Percentiles rank a stretch among this genome's conserved stretches.
Evolutionary conservation across 2,329 filamentous ascomycete species (phyloP).

Genomic region (Podosphaera fusca): DNA sequence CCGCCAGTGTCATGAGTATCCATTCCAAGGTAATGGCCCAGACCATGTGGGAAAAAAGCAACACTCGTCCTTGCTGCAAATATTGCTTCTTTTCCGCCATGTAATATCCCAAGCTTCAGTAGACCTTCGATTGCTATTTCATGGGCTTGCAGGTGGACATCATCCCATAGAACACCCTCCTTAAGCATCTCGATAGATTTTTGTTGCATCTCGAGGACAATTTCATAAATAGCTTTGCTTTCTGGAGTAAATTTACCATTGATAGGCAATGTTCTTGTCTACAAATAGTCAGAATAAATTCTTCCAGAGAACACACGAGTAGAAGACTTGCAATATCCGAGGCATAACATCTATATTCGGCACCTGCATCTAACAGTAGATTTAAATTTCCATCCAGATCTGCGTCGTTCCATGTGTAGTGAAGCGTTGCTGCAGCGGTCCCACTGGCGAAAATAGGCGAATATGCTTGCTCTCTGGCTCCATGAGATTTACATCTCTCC

Average conservation of each 20-base stretch:
- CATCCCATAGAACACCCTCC: slow-evolving; percentile 56
- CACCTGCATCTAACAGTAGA: slow-evolving; percentile 65
- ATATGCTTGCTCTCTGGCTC: slow-evolving; percentile 68
- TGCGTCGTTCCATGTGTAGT: slow-evolving; percentile 65
- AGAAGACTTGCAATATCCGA: slow-evolving; percentile 32
- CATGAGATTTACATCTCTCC: slow-evolving; percentile 49
- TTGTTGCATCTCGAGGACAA: slow-evolving; percentile 71
- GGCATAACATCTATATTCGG: slow-evolving; percentile 51
- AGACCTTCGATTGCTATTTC: slow-evolving; percentile 63
- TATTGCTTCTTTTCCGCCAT: slow-evolving; percentile 45
- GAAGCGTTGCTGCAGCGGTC: slow-evolving; percentile 58
- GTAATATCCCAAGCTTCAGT: slow-evolving; percentile 50
- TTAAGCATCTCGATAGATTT: slow-evolving; percentile 52
- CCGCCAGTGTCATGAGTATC: slow-evolving; percentile 79
- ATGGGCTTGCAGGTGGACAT: slow-evolving; percentile 61
- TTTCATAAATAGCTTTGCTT: slow-evolving; percentile 52
- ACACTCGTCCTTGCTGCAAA: slow-evolving; percentile 57
- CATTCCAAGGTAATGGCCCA: slow-evolving; percentile 80
- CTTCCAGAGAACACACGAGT: no score
- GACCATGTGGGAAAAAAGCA: slow-evolving; percentile 77
- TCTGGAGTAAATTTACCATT: slow-evolving; percentile 46
- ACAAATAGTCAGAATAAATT: slow-evolving; percentile 8
- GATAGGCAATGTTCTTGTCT: slow-evolving; percentile 76
- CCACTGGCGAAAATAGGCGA: slow-evolving; percentile 67
- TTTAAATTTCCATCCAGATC: slow-evolving; percentile 49